Evolutionary conservation across 371 early-diverging fungal genomes (phyloP), one percentile per base, ranked within the genome.

Genomic region (Rhizomucor miehei): DNA sequence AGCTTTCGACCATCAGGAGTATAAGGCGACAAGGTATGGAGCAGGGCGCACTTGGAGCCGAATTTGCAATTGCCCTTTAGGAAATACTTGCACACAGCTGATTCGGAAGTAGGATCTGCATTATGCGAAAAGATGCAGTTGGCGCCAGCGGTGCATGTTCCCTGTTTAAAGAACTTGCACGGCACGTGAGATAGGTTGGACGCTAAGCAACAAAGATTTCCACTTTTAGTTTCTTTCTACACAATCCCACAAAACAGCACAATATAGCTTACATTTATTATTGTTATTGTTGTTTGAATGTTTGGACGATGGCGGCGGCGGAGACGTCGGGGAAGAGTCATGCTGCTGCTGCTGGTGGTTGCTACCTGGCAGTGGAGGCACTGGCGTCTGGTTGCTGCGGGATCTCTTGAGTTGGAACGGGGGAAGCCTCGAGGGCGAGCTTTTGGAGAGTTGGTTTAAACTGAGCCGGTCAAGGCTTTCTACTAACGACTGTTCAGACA

Each of bases 21-120:
- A 34, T 62, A 66, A 12, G 66, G 57, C 29, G 65, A 60, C 63
- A 67, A 56, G 11, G 73, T 65, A 52, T 90, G 89, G 11, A 82
- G 67, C 29, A 90, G 68, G 1, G 91, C 89, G 50, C 91, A 90
- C 52, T 86, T 88, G 62, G 71, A 82, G 24, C 88, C 91, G 74
- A 88, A 90, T 56, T 87, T 89, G 78, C 91, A 90, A 53, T 84
- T 89, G 36, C 91, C 89, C 68, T 90, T 90, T 39, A 85, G 52
- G 58, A 78, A 89, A 63, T 89, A 89, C 62, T 86, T 87, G 83
- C 91, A 90, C 20, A 86, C 78, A 35, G 76, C 65, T 38, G 76
- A 75, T 43, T 82, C 85, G 10, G 82, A 73, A 45, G 73, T 66
- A 12, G 81, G 60, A 51, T 82, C 85, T 54, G 78, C 67, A 46